These are phyloP conservation scores for Graphiopsis chlorocephala DNA, from an alignment of 2,329 filamentous ascomycete species.

Conservation along the genomic window DNA sequence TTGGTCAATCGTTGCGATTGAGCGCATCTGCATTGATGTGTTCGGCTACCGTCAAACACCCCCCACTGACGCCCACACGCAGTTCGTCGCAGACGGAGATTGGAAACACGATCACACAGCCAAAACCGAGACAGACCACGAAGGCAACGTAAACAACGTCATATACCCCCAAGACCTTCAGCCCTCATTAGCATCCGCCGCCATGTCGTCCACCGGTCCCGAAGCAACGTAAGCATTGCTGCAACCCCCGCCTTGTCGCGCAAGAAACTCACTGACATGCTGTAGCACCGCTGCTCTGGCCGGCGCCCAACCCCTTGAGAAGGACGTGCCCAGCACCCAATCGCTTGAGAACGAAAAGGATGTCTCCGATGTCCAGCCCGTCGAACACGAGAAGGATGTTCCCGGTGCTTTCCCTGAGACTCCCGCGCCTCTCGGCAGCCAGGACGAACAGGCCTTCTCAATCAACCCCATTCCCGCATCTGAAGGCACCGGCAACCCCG, in stretches of 20 bases:
- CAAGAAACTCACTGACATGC: constrained; percentile 63
- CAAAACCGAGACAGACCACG: constrained; percentile 76
- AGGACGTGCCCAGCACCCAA: constrained; percentile 56
- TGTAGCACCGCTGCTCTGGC: constrained; percentile 69
- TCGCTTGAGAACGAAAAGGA: constrained; percentile 41
- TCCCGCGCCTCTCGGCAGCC: constrained; percentile 45
- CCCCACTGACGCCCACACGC: constrained; percentile 19
- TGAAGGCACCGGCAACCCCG: constrained; percentile 67
- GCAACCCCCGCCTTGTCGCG: constrained; percentile 46
- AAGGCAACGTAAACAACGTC: constrained; percentile 91
- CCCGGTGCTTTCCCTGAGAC: constrained; percentile 74
- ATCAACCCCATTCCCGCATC: constrained; percentile 61
- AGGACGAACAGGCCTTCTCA: constrained; percentile 45
- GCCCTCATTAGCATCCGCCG: constrained; percentile 45
- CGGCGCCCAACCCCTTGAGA: constrained; percentile 42
- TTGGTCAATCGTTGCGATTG: background rate
- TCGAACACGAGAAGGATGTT: constrained; percentile 33
- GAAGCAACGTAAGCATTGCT: constrained; percentile 60
- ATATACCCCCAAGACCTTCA: constrained; percentile 71
- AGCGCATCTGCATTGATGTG: background rate
- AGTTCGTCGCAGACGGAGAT: constrained; percentile 93
- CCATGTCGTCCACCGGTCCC: constrained; percentile 66
- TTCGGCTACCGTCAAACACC: background rate
- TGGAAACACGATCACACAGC: constrained; percentile 83
- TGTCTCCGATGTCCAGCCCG: constrained; percentile 53